A percentile compares a stretch with the other conserved stretches of the same genome.
Evolutionary conservation across 257 asterid species (phyloP).

Genomic region (Penstemon eatonii): DNA sequence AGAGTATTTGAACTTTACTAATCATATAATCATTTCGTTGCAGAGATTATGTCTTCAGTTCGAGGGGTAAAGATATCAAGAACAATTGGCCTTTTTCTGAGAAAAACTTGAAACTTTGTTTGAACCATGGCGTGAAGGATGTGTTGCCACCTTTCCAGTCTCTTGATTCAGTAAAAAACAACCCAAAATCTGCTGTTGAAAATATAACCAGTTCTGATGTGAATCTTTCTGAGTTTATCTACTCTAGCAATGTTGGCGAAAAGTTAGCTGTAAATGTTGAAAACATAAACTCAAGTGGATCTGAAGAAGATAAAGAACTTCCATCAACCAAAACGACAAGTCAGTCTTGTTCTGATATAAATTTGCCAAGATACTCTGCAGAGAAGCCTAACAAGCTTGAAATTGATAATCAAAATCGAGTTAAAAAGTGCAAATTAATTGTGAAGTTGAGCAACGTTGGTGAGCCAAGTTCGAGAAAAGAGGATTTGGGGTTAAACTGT

Average conservation of each 20-base stretch:
- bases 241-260: not conserved
- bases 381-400: constrained; percentile 39
- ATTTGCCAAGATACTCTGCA: constrained; percentile 16
- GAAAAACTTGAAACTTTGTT: constrained; percentile 72
- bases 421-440: constrained; percentile 62
- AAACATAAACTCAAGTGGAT: constrained; percentile 37
- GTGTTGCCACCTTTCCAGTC: constrained; percentile 84
- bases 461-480: constrained; percentile 41
- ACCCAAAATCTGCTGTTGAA: constrained; percentile 29
- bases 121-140: constrained; percentile 67
- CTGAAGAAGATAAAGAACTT: constrained; percentile 45
- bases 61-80: constrained; percentile 66
- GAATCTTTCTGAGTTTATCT: constrained; percentile 28
- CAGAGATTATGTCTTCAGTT: constrained; percentile 80
- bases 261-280: constrained; percentile 32
- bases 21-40: constrained; percentile 26
- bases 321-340: constrained; percentile 33
- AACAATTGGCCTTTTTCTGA: constrained; percentile 90
- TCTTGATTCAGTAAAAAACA: constrained; percentile 48
- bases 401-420: constrained; percentile 33
- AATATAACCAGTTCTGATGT: constrained; percentile 34
- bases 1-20: not conserved
- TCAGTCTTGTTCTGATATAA: constrained; percentile 46
- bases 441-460: constrained; percentile 45
- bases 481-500: constrained; percentile 39